phyloP scores from a whole-genome alignment of 306 rosid species.

The Lathyrus sativus region DNA sequence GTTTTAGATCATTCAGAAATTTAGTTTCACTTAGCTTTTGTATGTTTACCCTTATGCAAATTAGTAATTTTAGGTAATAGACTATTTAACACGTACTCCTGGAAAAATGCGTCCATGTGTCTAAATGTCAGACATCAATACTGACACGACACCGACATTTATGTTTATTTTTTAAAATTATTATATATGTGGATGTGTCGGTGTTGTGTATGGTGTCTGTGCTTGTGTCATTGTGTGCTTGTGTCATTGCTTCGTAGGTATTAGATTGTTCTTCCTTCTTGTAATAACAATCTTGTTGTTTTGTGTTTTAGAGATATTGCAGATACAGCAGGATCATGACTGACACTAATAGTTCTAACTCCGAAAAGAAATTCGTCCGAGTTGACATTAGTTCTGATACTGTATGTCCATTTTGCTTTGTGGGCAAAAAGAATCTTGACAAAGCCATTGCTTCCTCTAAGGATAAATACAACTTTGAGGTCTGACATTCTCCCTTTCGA shows the following conservation, averaged over 20 bases:
- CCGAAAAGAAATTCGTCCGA: constrained; percentile 60
- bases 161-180: too few species aligned
- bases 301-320: constrained; percentile 40
- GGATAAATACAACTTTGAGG: constrained; percentile 77
- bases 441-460: constrained; percentile 67
- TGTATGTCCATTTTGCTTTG: constrained; percentile 91
- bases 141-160: too few species aligned
- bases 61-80: too few species aligned
- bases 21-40: constrained; percentile 3
- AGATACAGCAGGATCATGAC: constrained; percentile 61
- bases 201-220: too few species aligned
- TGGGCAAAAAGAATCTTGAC: constrained; percentile 85
- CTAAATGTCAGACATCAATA: too few species aligned
- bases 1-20: not conserved
- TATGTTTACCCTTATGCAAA: not conserved
- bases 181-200: too few species aligned
- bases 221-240: too few species aligned
- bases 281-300: constrained; percentile 26
- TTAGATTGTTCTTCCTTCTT: constrained; percentile 16
- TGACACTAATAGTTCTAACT: constrained; percentile 36
- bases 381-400: constrained; percentile 79
- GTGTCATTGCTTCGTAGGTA: not conserved
- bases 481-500: constrained; percentile 20
- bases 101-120: too few species aligned
- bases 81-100: too few species aligned